Percentiles rank a stretch among this genome's conserved stretches.
phyloP scores from a whole-genome alignment of 257 asterid genomes.

The Schizonepeta tenuifolia region DNA sequence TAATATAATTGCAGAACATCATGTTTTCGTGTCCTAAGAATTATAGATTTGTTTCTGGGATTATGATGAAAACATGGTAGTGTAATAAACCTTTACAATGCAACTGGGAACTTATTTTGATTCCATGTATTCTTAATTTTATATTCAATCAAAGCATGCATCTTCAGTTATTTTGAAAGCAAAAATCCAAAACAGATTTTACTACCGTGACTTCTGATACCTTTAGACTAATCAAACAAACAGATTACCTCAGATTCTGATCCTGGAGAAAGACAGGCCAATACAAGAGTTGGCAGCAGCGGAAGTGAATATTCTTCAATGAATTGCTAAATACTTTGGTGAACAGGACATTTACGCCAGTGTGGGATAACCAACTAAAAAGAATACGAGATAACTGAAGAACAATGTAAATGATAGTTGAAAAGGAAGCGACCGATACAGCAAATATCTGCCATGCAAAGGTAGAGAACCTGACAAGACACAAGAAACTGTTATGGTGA shows the following conservation, averaged over 20 bases:
- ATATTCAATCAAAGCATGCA: constrained; percentile 6
- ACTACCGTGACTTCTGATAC: neutral
- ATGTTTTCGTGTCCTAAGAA: constrained; percentile 10
- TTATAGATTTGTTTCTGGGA: constrained; percentile 4
- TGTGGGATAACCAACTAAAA: constrained; percentile 49
- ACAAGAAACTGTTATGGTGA: constrained; percentile 37
- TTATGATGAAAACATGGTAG: neutral
- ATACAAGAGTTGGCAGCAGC: constrained; percentile 75
- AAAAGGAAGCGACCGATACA: constrained; percentile 62
- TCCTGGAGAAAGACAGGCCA: constrained; percentile 89
- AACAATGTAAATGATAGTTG: constrained; percentile 59
- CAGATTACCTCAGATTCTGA: constrained; percentile 67
- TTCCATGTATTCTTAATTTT: neutral
- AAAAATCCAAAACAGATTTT: neutral
- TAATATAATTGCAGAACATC: neutral
- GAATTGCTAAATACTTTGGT: constrained; percentile 60
- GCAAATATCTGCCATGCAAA: constrained; percentile 65
- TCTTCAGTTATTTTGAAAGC: constrained; percentile 14
- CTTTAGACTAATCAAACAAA: constrained; percentile 8
- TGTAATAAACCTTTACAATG: neutral
- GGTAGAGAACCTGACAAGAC: constrained; percentile 62
- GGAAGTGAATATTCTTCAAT: constrained; percentile 57
- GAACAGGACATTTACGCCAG: constrained; percentile 38
- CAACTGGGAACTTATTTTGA: neutral
- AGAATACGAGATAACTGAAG: constrained; percentile 63